A percentile compares a stretch with the other conserved stretches of the same genome.
These are phyloP conservation scores for Massariosphaeria phaeospora DNA, from an alignment of 495 filamentous ascomycete genomes.

Conservation along the genomic window DNA sequence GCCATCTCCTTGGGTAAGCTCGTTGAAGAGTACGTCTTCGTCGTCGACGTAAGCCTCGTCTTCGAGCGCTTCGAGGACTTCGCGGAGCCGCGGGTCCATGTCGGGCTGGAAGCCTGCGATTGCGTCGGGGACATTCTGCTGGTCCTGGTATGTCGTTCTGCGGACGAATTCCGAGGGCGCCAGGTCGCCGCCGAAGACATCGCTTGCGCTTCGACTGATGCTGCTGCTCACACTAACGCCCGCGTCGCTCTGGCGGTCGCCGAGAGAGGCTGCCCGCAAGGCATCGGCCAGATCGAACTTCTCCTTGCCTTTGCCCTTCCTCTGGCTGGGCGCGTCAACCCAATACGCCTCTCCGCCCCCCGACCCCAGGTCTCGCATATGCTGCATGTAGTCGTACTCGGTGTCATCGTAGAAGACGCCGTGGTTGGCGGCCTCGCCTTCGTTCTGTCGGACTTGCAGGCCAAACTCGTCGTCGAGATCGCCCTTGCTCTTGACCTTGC, in stretches of 20 bases:
- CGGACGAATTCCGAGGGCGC: slow-evolving; percentile 66
- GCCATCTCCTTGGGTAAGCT: slow-evolving; percentile 68
- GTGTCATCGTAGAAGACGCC: slow-evolving; percentile 87
- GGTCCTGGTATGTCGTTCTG: slow-evolving; percentile 78
- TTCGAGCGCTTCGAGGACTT: slow-evolving; percentile 90
- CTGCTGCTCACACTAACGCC: slow-evolving; percentile 32
- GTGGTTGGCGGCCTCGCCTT: slow-evolving; percentile 91
- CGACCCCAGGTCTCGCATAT: slow-evolving; percentile 77
- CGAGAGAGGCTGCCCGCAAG: slow-evolving; percentile 49
- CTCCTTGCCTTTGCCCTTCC: slow-evolving; percentile 58
- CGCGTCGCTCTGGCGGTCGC: slow-evolving; percentile 51
- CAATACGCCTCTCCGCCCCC: slow-evolving; percentile 62
- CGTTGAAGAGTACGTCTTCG: slow-evolving; percentile 65
- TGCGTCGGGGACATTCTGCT: slow-evolving; percentile 86
- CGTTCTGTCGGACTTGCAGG: slow-evolving; percentile 67
- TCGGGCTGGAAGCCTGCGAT: slow-evolving; percentile 93
- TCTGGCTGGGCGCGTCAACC: slow-evolving; percentile 60
- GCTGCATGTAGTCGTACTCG: slow-evolving; percentile 98
- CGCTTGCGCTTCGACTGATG: slow-evolving; percentile 32
- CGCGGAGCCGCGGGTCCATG: slow-evolving; percentile 92
- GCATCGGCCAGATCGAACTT: slow-evolving; percentile 83
- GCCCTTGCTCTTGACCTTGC: slow-evolving; percentile 59
- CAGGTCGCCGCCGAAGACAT: slow-evolving; percentile 61
- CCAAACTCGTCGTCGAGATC: slow-evolving; percentile 79
- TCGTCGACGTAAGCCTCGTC: slow-evolving; percentile 96